A percentile compares a stretch with the other conserved stretches of the same genome.
Conservation (phyloP, 73 alveolate species). For the Paraurostyla sp. region DNA sequence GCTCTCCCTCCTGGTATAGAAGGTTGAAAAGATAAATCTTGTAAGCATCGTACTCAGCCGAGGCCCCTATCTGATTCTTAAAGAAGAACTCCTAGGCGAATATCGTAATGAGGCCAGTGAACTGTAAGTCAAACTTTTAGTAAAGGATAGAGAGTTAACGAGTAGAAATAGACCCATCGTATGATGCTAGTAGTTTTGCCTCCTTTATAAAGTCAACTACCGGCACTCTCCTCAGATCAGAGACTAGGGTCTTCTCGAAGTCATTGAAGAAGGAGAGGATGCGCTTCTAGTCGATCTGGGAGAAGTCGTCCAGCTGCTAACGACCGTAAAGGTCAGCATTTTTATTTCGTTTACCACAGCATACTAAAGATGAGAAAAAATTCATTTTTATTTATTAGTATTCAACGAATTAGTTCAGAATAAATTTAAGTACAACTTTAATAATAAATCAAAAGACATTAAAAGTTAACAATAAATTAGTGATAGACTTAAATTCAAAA, state of each 20-base stretch:
- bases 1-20: slow-evolving; percentile 31
- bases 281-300: not conserved
- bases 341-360: slow-evolving; percentile 48
- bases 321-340: not conserved
- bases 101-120: slow-evolving; percentile 5
- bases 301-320: not conserved
- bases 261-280: slow-evolving; percentile 7
- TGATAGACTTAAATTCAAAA: too few species aligned
- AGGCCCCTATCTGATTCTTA: slow-evolving; percentile 3
- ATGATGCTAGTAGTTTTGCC: slow-evolving; percentile 43
- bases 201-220: not conserved
- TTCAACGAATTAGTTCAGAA: slow-evolving; percentile 32
- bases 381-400: not conserved
- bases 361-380: slow-evolving; percentile 29
- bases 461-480: too few species aligned
- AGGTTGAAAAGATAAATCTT: slow-evolving; percentile 34
- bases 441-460: too few species aligned
- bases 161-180: slow-evolving; percentile 48
- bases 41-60: slow-evolving; percentile 12
- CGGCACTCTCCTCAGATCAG: slow-evolving; percentile 7
- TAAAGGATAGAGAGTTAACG: slow-evolving; percentile 26
- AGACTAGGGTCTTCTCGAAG: slow-evolving; percentile 1
- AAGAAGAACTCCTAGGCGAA: slow-evolving; percentile 48
- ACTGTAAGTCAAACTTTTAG: slow-evolving; percentile 1
- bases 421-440: too few species aligned